These are phyloP conservation scores for Hyaloscypha hepaticicola DNA, from an alignment of 495 filamentous ascomycete genomes.

Conservation along the genomic window DNA sequence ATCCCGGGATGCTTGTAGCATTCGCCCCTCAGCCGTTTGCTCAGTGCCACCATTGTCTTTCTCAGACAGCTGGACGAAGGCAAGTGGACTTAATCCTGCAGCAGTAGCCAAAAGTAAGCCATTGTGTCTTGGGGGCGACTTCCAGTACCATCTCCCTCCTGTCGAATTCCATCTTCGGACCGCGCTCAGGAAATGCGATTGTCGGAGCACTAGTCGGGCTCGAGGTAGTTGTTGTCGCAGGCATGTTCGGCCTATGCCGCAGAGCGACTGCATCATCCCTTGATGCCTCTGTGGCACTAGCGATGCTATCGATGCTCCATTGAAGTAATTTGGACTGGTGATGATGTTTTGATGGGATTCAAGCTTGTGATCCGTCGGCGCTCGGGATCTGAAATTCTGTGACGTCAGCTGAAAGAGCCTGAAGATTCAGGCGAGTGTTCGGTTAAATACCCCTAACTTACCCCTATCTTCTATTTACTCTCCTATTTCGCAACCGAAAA, in stretches of 20 bases:
- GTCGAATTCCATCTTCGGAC: not conserved
- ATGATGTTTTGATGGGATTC: not conserved
- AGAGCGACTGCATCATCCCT: conserved; percentile 53
- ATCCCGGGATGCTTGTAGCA: conserved; percentile 75
- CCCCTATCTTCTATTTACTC: not conserved
- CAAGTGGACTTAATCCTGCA: conserved; percentile 54
- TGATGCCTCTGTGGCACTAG: not conserved
- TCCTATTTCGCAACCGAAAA: no score
- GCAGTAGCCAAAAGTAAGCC: conserved; percentile 46
- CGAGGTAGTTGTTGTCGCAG: conserved; percentile 36
- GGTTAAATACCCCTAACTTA: not conserved
- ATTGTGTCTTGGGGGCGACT: conserved; percentile 34
- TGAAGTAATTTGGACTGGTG: not conserved
- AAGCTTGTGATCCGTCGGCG: not conserved
- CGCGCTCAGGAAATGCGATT: conserved; percentile 32
- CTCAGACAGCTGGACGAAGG: conserved; percentile 73
- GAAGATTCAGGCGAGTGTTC: not conserved
- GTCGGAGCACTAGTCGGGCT: conserved; percentile 28
- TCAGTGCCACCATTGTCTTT: conserved; percentile 56
- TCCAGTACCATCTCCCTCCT: conserved; percentile 22
- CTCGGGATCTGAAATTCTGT: not conserved
- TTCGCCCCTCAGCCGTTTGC: conserved; percentile 75
- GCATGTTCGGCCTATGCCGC: conserved; percentile 55
- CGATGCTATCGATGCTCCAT: conserved; percentile 27
- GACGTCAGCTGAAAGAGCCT: not conserved